Evolutionary conservation across 345 rosid genomes (phyloP).

Genomic region (Syzygium aqueum): DNA sequence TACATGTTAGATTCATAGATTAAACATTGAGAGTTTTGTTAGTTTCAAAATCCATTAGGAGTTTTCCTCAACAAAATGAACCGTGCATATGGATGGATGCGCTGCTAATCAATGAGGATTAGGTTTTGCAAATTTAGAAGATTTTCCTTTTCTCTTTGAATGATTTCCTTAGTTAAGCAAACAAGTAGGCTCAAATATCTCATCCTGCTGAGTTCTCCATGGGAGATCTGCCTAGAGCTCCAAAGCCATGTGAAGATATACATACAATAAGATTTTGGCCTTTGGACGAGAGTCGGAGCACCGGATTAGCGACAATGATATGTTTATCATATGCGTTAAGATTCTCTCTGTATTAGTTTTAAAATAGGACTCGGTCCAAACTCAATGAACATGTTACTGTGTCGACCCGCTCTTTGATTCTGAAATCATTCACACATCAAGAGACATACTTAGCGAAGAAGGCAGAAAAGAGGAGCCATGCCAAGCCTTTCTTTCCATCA

Average conservation of each 20-base stretch:
- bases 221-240: neutral
- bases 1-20: no score
- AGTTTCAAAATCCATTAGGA: no score
- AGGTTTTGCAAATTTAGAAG: neutral
- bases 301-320: neutral
- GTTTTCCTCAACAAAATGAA: no score
- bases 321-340: neutral
- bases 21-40: no score
- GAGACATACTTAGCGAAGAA: neutral
- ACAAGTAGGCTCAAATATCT: neutral
- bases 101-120: neutral
- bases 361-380: neutral
- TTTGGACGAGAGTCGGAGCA: neutral
- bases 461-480: neutral
- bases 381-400: neutral
- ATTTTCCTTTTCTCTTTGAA: neutral
- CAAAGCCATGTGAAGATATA: neutral
- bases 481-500: neutral
- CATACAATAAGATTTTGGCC: neutral
- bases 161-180: neutral
- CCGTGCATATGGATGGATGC: neutral
- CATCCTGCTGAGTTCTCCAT: neutral
- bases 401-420: neutral
- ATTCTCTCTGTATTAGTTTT: neutral
- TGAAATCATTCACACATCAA: neutral